A percentile compares a stretch with the other conserved stretches of the same genome.
Evolutionary conservation across 2,329 filamentous ascomycete genomes (phyloP).

Genomic region (Colletotrichum endophyticum): DNA sequence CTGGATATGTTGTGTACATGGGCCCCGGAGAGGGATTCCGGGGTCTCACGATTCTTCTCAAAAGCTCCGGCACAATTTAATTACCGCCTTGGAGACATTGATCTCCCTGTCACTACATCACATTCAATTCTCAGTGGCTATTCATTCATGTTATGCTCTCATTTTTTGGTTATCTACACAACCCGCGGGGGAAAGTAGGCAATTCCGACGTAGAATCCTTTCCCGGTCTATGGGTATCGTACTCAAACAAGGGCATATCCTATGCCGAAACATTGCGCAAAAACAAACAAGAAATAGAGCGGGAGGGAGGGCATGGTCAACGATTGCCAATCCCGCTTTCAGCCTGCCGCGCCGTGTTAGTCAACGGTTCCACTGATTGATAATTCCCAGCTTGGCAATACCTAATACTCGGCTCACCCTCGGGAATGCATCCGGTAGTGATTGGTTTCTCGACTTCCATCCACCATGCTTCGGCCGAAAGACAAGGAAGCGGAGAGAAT

Average conservation of each 20-base stretch:
- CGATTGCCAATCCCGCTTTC: neutral
- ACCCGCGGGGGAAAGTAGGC: neutral
- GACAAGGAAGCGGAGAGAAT: neutral
- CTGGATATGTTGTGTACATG: constrained; percentile 12
- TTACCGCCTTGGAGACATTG: constrained; percentile 7
- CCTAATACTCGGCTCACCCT: constrained; percentile 1
- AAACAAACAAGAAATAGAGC: neutral
- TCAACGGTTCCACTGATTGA: neutral
- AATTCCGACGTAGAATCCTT: neutral
- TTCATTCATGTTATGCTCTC: neutral
- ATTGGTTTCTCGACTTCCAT: neutral
- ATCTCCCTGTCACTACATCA: constrained; percentile 5
- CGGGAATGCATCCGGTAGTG: neutral
- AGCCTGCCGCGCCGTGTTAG: neutral
- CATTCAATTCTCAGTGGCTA: neutral
- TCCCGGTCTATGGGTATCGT: neutral
- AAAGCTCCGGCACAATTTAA: constrained; percentile 15
- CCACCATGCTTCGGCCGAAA: neutral
- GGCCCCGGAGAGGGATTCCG: neutral
- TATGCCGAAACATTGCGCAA: neutral
- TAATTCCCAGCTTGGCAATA: constrained; percentile 15
- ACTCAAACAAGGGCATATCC: neutral
- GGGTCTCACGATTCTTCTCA: constrained; percentile 1
- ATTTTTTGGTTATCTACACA: neutral
- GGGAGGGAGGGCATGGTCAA: neutral